A percentile compares a stretch with the other conserved stretches of the same genome.
Conservation (phyloP, 225 moss, liverwort and hornwort species). For the Neckera pumila region DNA sequence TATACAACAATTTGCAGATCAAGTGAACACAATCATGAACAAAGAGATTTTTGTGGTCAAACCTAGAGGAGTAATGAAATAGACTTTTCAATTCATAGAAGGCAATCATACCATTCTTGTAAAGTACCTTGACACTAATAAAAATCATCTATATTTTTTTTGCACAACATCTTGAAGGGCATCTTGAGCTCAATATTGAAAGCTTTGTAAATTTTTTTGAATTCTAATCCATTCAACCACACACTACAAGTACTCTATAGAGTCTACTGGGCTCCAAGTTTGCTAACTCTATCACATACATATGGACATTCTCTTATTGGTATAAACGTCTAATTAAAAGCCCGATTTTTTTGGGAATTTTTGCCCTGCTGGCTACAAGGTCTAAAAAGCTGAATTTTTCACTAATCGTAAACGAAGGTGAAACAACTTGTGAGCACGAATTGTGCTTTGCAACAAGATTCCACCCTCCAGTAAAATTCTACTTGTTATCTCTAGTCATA, state of each 20-base stretch:
- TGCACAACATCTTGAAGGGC: neutral
- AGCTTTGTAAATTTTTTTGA: neutral
- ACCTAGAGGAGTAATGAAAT: neutral
- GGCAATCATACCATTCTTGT: neutral
- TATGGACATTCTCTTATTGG: neutral
- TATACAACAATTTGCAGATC: neutral
- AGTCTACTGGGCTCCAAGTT: neutral
- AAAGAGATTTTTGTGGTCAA: neutral
- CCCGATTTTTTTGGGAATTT: neutral
- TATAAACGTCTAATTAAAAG: neutral
- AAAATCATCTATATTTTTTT: neutral
- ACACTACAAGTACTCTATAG: neutral
- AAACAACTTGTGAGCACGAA: neutral
- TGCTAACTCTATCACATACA: neutral
- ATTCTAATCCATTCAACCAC: neutral
- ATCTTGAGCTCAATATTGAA: neutral
- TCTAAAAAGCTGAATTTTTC: no score
- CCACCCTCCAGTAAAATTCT: neutral
- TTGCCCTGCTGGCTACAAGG: no score
- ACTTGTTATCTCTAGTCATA: neutral
- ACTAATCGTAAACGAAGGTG: neutral
- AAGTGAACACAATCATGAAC: neutral
- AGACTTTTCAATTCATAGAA: neutral
- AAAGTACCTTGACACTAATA: neutral
- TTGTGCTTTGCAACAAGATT: neutral